Conservation (phyloP, 1,139 yeast genomes). For the Kurtzmaniella quercitrusa region DNA sequence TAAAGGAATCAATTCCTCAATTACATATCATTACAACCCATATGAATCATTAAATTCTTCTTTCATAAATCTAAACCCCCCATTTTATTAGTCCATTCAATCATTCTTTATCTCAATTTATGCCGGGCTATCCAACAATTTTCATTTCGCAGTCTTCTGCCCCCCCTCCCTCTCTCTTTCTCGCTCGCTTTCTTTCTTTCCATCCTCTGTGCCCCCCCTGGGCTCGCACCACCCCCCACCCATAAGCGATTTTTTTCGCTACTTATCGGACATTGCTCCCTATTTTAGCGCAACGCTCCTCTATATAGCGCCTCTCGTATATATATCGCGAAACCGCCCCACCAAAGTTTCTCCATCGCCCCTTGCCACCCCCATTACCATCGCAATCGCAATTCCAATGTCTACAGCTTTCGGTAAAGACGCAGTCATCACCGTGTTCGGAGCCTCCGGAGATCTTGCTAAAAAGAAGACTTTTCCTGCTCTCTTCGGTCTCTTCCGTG, state of each 20-base stretch:
- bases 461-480: constrained; percentile 94
- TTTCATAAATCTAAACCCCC: too few relatives aligned
- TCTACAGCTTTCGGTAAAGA: constrained; percentile 47
- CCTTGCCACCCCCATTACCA: not conserved
- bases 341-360: not conserved
- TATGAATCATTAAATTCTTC: too few relatives aligned
- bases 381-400: not conserved
- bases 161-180: not conserved
- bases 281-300: not conserved
- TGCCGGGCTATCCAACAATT: too few relatives aligned
- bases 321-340: not conserved
- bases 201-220: not conserved
- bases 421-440: constrained; percentile 79
- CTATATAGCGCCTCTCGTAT: not conserved
- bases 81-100: too few relatives aligned
- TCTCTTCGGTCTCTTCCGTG: constrained; percentile 66
- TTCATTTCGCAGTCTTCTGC: too few relatives aligned
- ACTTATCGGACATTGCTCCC: not conserved
- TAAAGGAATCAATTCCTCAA: too few relatives aligned
- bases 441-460: constrained; percentile 97
- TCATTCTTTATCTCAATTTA: too few relatives aligned
- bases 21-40: too few relatives aligned
- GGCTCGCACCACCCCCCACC: not conserved
- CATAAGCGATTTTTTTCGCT: not conserved
- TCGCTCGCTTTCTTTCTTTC: not conserved